phyloP scores from a whole-genome alignment of 2,329 filamentous ascomycete species.

The Metarhizium humberi region DNA sequence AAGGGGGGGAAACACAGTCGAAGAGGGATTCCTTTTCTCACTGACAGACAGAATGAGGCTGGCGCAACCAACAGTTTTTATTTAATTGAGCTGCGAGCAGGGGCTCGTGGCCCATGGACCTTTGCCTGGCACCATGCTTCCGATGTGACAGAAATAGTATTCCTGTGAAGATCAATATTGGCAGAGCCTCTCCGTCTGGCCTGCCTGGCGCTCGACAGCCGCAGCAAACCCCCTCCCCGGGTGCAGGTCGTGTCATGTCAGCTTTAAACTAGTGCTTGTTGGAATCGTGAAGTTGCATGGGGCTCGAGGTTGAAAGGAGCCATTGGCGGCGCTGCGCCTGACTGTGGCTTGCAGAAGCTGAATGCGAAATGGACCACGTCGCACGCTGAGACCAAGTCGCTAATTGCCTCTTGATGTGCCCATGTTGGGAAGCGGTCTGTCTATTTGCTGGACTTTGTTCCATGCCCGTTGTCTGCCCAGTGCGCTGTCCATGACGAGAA shows the following conservation, averaged over 20 bases:
- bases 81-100: neutral
- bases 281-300: neutral
- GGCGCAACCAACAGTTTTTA: neutral
- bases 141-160: neutral
- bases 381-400: neutral
- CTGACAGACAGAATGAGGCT: neutral
- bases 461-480: no score
- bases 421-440: neutral
- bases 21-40: neutral
- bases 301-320: slow-evolving; percentile 7
- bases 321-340: slow-evolving; percentile 13
- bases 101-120: neutral
- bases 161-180: neutral
- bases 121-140: neutral
- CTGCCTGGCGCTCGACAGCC: no score
- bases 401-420: neutral
- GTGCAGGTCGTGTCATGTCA: neutral
- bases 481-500: neutral
- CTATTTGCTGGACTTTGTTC: no score
- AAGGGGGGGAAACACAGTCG: neutral
- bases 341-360: slow-evolving; percentile 28
- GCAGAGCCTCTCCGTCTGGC: neutral
- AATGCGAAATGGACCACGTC: slow-evolving; percentile 12
- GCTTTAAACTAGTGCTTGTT: slow-evolving; percentile 13
- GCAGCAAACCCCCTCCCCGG: neutral